Percentiles rank a stretch among this genome's conserved stretches.
Conservation (phyloP, 345 rosid genomes). For the Luvunga scandens region DNA sequence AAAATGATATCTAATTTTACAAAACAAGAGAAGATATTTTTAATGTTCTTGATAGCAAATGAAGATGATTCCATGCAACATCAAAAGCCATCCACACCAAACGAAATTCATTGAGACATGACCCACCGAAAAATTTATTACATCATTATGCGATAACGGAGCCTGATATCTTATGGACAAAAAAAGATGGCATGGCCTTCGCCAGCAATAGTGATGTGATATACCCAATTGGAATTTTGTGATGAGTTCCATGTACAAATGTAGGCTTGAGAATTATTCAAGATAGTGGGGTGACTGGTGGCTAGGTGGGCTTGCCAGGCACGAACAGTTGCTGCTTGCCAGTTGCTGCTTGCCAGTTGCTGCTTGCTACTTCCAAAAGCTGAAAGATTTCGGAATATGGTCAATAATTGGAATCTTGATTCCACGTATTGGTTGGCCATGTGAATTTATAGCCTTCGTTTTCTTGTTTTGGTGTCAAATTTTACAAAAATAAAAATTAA, state of each 20-base stretch:
- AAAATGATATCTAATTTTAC: neutral
- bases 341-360: neutral
- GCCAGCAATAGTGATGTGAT: constrained; percentile 22
- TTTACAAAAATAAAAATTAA: too few relatives aligned
- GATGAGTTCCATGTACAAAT: neutral
- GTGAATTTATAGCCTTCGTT: constrained; percentile 3
- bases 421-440: neutral
- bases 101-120: constrained; percentile 26
- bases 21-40: constrained; percentile 15
- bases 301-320: neutral
- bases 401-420: neutral
- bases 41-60: neutral
- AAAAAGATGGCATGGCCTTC: neutral
- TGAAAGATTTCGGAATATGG: neutral
- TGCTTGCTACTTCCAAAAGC: neutral
- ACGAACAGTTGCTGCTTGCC: neutral
- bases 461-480: neutral
- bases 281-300: neutral
- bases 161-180: neutral
- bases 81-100: constrained; percentile 18
- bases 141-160: neutral
- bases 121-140: constrained; percentile 15
- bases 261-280: neutral
- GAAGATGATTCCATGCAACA: constrained; percentile 26
- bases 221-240: constrained; percentile 7